Evolutionary conservation across 2,329 filamentous ascomycete genomes (phyloP).

Genomic region (Aspergillus sergii): DNA sequence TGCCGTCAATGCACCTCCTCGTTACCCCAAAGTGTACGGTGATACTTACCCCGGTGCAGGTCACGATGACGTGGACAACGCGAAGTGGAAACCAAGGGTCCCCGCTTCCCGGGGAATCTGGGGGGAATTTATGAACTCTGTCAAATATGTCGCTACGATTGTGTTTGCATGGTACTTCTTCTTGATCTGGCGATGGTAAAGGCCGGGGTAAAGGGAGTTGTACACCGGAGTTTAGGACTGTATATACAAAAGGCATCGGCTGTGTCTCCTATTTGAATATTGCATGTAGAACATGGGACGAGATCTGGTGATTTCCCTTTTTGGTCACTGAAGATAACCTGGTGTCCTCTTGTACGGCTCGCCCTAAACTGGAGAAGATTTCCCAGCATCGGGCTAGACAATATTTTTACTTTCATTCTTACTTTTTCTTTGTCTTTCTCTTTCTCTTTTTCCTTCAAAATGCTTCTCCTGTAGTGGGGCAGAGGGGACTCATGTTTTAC

Average conservation of each 20-base stretch:
- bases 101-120: slow-evolving; percentile 46
- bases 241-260: not conserved
- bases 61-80: slow-evolving; percentile 23
- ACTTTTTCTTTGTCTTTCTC: not conserved
- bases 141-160: slow-evolving; percentile 66
- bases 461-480: not conserved
- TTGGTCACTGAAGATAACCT: not conserved
- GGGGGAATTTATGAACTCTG: slow-evolving; percentile 63
- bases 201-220: not conserved
- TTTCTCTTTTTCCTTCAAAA: not conserved
- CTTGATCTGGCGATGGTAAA: slow-evolving; percentile 64
- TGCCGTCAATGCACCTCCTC: slow-evolving; percentile 24
- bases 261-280: not conserved
- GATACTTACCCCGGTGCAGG: slow-evolving; percentile 17
- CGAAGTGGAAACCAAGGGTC: slow-evolving; percentile 31
- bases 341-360: not conserved
- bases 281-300: too few relatives aligned
- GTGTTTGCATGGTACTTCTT: slow-evolving; percentile 67
- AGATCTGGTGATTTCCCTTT: not conserved
- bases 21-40: slow-evolving; percentile 26
- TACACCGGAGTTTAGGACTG: not conserved
- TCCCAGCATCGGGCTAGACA: not conserved
- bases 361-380: not conserved
- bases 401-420: not conserved
- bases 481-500: not conserved